Evolutionary conservation across 2,329 filamentous ascomycete species (phyloP).

Genomic region (Microascus cirrosus): DNA sequence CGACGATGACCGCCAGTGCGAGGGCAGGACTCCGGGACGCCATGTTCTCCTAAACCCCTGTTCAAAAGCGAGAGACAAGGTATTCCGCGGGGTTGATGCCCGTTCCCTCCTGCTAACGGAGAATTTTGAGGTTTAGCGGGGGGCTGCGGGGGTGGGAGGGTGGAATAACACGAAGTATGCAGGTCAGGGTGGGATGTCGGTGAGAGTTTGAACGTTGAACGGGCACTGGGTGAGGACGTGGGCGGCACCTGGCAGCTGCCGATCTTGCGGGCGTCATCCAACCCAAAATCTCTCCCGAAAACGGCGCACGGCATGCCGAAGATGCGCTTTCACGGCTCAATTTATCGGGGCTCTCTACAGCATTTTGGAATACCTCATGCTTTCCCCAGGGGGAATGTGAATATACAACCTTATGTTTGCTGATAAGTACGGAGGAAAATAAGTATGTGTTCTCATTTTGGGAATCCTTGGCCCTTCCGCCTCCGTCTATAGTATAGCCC

Average conservation of each 20-base stretch:
- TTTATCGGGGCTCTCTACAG: too few species aligned
- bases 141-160: too few species aligned
- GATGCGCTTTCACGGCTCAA: too few species aligned
- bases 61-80: background rate
- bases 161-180: conserved; percentile 1
- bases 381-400: too few species aligned
- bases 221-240: background rate
- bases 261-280: background rate
- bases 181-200: background rate
- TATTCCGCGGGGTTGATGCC: too few species aligned
- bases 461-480: background rate
- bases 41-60: background rate
- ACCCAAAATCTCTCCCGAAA: background rate
- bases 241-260: background rate
- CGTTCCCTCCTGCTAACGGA: background rate
- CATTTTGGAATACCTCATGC: too few species aligned
- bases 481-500: background rate
- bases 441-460: too few species aligned
- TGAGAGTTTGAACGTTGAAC: background rate
- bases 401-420: too few species aligned
- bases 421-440: too few species aligned
- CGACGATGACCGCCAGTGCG: background rate
- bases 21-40: background rate
- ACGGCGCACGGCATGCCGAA: background rate
- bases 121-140: background rate